Percentiles rank a stretch among this genome's conserved stretches.
Evolutionary conservation across 106 monocot species (phyloP).

Genomic region (Phalaenopsis equestris): DNA sequence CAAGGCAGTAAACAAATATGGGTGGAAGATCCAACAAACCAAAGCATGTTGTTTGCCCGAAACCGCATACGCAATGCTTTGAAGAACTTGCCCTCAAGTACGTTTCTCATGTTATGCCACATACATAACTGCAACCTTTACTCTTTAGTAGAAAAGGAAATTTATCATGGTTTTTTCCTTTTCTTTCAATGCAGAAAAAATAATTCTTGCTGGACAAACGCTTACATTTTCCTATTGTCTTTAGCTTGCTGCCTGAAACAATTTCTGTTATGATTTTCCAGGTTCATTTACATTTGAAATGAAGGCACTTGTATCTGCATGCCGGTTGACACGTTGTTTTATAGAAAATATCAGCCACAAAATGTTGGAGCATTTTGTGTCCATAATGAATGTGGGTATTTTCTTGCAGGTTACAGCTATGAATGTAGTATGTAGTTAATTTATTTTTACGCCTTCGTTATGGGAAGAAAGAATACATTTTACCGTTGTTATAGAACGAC

Average conservation of each 20-base stretch:
- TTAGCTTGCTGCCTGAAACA: not conserved
- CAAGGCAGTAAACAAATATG: conserved; percentile 41
- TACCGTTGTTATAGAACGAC: not conserved
- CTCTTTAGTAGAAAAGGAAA: not conserved
- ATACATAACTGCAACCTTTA: not conserved
- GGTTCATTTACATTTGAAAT: conserved; percentile 50
- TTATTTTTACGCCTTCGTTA: not conserved
- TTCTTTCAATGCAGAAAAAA: not conserved
- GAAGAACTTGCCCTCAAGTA: conserved; percentile 41
- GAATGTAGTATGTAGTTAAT: not conserved
- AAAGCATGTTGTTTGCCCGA: conserved; percentile 55
- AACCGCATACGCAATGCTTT: conserved; percentile 75
- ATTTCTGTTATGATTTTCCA: conserved; percentile 24
- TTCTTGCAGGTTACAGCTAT: not conserved
- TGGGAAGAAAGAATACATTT: not conserved
- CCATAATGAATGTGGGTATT: conserved; percentile 57
- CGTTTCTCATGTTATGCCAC: not conserved
- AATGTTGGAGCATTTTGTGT: conserved; percentile 47
- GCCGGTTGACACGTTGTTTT: conserved; percentile 69
- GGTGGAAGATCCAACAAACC: conserved; percentile 98
- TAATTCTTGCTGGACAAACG: not conserved
- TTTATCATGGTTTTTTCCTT: not conserved
- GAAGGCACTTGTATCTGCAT: conserved; percentile 55
- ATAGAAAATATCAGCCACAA: conserved; percentile 41
- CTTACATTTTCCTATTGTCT: not conserved